phyloP scores from a whole-genome alignment of 345 rosid genomes.

The Populus simonii region DNA sequence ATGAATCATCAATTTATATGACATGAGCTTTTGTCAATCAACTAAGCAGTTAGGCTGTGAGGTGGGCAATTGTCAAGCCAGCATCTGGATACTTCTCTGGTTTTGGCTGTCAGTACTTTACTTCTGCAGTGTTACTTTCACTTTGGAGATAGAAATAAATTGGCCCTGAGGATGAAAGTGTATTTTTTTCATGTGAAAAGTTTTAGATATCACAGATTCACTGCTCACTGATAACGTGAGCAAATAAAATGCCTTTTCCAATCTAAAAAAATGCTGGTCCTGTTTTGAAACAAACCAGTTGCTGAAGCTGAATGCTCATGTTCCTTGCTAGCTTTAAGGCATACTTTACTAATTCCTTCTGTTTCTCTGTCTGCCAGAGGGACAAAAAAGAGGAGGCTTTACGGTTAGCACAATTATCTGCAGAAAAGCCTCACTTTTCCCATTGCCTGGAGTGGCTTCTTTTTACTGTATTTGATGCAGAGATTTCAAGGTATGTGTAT shows the following conservation, averaged over 20 bases:
- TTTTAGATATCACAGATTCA: neutral
- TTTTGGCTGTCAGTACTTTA: neutral
- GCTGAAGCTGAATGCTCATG: neutral
- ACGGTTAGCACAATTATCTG: slow-evolving; percentile 77
- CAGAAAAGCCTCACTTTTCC: slow-evolving; percentile 93
- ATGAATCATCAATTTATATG: neutral
- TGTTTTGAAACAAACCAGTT: neutral
- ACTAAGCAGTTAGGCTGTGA: neutral
- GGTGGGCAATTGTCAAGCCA: neutral
- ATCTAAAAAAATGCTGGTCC: neutral
- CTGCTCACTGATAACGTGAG: neutral
- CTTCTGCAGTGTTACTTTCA: neutral
- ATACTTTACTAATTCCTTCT: slow-evolving; percentile 13
- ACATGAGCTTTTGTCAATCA: neutral
- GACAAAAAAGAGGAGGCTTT: slow-evolving; percentile 86
- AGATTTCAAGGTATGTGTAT: slow-evolving; percentile 72
- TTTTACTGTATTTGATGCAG: slow-evolving; percentile 96
- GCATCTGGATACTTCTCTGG: neutral
- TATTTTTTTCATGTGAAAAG: neutral
- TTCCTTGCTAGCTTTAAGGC: neutral
- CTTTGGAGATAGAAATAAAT: neutral
- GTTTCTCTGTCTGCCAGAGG: slow-evolving; percentile 50
- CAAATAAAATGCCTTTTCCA: neutral
- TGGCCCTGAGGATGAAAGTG: neutral
- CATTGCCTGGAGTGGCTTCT: slow-evolving; percentile 99